phyloP scores from a whole-genome alignment of 2,329 filamentous ascomycete genomes.

The Cryphonectria nitschkei region DNA sequence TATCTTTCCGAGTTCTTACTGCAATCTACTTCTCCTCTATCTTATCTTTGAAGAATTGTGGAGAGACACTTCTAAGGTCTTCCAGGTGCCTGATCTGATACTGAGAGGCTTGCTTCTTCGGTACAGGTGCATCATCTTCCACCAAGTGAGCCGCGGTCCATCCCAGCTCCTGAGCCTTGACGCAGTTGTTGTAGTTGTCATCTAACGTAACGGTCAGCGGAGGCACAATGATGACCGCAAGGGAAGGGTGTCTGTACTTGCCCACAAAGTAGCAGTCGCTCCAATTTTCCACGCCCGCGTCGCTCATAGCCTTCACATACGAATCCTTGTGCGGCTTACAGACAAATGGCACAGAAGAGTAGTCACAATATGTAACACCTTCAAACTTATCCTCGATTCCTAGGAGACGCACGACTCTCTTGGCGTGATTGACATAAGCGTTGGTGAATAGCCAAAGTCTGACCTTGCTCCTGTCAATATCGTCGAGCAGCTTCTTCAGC shows the following conservation, averaged over 20 bases:
- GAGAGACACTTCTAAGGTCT: constrained; percentile 76
- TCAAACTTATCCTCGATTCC: constrained; percentile 89
- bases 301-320: constrained; percentile 86
- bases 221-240: not conserved
- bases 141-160: constrained; percentile 89
- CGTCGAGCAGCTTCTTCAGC: constrained; percentile 75
- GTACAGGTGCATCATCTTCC: constrained; percentile 71
- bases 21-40: not conserved
- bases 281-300: constrained; percentile 71
- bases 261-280: constrained; percentile 91
- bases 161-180: constrained; percentile 74
- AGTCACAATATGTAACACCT: constrained; percentile 94
- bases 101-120: constrained; percentile 67
- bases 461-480: constrained; percentile 83
- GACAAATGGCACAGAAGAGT: constrained; percentile 70
- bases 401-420: constrained; percentile 78
- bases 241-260: constrained; percentile 48
- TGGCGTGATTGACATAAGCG: constrained; percentile 87
- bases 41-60: constrained; percentile 79
- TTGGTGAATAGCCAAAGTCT: constrained; percentile 96
- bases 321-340: constrained; percentile 87
- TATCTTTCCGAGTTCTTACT: constrained; percentile 3
- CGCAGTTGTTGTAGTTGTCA: constrained; percentile 84
- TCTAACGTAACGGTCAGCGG: constrained; percentile 54
- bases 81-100: constrained; percentile 76